These are phyloP conservation scores for Xylaria sp. DNA, from an alignment of 2,329 filamentous ascomycete genomes.

Conservation along the genomic window DNA sequence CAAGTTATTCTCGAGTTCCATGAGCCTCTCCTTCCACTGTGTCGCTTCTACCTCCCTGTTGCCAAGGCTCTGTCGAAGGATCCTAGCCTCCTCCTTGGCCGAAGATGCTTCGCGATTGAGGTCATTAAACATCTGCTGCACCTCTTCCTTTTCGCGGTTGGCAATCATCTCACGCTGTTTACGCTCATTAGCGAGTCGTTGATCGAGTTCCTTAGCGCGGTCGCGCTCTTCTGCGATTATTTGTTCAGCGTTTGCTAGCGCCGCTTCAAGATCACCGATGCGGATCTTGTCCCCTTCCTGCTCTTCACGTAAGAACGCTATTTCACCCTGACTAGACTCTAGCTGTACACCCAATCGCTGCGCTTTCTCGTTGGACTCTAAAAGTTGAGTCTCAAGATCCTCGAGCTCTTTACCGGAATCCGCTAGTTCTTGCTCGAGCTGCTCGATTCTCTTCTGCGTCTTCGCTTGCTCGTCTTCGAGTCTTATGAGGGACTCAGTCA, in stretches of 20 bases:
- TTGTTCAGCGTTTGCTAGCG: slow-evolving; percentile 81
- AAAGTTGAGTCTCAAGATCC: slow-evolving; percentile 82
- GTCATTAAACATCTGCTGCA: slow-evolving; percentile 92
- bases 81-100: slow-evolving; percentile 86
- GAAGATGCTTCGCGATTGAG: slow-evolving; percentile 85
- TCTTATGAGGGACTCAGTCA: slow-evolving; percentile 86
- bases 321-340: slow-evolving; percentile 91
- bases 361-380: slow-evolving; percentile 87
- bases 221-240: slow-evolving; percentile 87
- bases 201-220: slow-evolving; percentile 75
- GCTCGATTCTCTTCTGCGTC: slow-evolving; percentile 81
- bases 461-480: slow-evolving; percentile 90
- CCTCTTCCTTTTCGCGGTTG: slow-evolving; percentile 91
- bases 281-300: slow-evolving; percentile 98
- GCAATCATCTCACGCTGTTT: slow-evolving; percentile 88
- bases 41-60: slow-evolving; percentile 88
- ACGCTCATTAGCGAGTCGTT: slow-evolving; percentile 81
- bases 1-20: slow-evolving; percentile 90
- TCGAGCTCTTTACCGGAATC: slow-evolving; percentile 90
- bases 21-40: slow-evolving; percentile 89
- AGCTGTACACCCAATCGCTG: slow-evolving; percentile 90
- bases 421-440: slow-evolving; percentile 83
- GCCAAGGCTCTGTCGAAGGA: slow-evolving; percentile 83
- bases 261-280: slow-evolving; percentile 91
- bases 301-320: slow-evolving; percentile 94